Percentiles rank a stretch among this genome's conserved stretches.
Conservation (phyloP, 805 yeast genomes). For the Teunomyces lycoperdinae region DNA sequence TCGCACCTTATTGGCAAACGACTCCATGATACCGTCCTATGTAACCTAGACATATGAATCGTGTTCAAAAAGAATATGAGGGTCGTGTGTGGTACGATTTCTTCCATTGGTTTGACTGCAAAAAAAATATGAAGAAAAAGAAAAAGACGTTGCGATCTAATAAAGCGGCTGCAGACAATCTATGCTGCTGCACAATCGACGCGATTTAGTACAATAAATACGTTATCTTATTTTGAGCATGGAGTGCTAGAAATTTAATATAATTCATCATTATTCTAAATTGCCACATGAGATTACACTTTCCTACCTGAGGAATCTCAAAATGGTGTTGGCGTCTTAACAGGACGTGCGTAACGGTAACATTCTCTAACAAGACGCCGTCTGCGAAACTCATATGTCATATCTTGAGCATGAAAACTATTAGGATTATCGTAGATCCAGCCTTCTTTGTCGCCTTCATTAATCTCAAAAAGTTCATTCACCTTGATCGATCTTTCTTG, state of each 20-base stretch:
- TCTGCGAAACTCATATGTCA: constrained; percentile 51
- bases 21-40: constrained; percentile 24
- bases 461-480: constrained; percentile 20
- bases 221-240: no score
- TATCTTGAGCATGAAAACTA: constrained; percentile 34
- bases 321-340: constrained; percentile 2
- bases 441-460: constrained; percentile 34
- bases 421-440: constrained; percentile 46
- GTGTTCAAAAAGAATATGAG: neutral
- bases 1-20: constrained; percentile 37
- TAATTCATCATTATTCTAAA: neutral
- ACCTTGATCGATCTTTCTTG: constrained; percentile 34
- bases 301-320: neutral
- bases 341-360: constrained; percentile 14
- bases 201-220: no score
- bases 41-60: neutral
- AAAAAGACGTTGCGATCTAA: no score
- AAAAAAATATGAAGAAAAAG: no score
- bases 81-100: neutral
- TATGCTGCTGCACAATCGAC: no score
- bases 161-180: no score
- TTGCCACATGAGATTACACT: neutral
- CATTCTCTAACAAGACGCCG: constrained; percentile 56
- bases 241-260: no score
- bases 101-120: neutral